Conservation (phyloP, 352 stramenopile genomes). For the Phytopythium delawarense region DNA sequence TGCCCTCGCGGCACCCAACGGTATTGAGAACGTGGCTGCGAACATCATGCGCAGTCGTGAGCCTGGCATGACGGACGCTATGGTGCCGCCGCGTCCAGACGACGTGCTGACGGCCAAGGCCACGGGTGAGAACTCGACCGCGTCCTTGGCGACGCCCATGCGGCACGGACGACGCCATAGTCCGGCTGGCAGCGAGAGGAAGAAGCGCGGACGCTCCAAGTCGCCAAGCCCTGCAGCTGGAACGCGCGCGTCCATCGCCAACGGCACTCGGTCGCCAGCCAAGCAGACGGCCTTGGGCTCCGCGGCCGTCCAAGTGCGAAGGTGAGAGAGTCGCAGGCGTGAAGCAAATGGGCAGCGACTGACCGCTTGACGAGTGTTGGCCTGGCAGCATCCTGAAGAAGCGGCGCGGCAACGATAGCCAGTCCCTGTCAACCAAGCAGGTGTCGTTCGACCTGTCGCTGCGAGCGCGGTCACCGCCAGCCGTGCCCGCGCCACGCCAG, state of each 20-base stretch:
- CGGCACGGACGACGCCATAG: constrained; percentile 24
- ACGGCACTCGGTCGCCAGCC: background rate
- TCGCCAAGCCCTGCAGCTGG: background rate
- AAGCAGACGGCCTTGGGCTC: background rate
- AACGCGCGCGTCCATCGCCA: background rate
- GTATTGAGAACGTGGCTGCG: constrained; percentile 73
- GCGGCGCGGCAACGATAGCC: constrained; percentile 23
- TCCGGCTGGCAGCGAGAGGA: constrained; percentile 9
- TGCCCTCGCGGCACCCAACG: constrained; percentile 38
- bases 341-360: background rate
- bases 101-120: constrained; percentile 11
- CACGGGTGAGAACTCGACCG: background rate
- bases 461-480: constrained; percentile 7
- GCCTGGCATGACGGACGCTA: constrained; percentile 17
- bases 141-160: constrained; percentile 20
- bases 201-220: background rate
- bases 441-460: constrained; percentile 56
- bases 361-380: background rate
- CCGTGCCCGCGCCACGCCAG: constrained; percentile 19
- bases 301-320: constrained; percentile 12
- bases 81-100: constrained; percentile 26
- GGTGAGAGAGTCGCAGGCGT: constrained; percentile 2
- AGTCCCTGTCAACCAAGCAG: constrained; percentile 37
- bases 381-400: constrained; percentile 67
- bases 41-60: constrained; percentile 61